Conservation (phyloP, 768 basidiomycete species). For the Mrakia gelida region DNA sequence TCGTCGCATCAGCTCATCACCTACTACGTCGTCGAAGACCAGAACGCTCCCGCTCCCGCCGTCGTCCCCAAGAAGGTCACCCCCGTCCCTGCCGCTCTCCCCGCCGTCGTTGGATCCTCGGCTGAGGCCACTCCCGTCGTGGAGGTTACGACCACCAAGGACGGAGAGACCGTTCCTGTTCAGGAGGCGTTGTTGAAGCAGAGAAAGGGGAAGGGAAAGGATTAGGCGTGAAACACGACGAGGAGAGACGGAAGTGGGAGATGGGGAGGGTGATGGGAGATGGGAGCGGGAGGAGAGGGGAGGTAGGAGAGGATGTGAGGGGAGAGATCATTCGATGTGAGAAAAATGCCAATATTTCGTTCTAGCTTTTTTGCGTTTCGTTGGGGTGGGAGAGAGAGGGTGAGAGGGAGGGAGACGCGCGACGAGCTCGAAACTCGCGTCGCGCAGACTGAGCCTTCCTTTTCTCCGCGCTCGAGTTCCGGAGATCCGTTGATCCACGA, state of each 20-base stretch:
- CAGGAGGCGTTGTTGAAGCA: conserved; percentile 4
- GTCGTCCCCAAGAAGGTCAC: conserved; percentile 6
- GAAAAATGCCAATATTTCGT: too few species aligned
- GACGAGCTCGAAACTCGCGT: too few species aligned
- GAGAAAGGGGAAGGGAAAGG: conserved; percentile 17
- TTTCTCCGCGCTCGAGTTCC: too few species aligned
- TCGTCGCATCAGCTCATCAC: neutral
- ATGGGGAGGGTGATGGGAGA: neutral
- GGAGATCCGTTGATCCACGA: too few species aligned
- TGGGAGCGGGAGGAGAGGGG: neutral
- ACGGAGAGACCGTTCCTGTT: neutral
- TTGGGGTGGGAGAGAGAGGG: too few species aligned
- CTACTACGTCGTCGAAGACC: neutral
- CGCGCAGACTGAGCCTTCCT: too few species aligned
- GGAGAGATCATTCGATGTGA: neutral
- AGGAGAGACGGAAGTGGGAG: neutral
- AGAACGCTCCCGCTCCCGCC: neutral
- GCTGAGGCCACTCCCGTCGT: neutral
- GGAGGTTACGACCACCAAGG: conserved; percentile 5
- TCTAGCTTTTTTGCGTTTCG: too few species aligned
- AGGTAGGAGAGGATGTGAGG: neutral
- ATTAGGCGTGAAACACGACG: neutral
- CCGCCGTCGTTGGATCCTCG: conserved; percentile 11
- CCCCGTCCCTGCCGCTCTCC: neutral
- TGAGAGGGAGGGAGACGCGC: too few species aligned